Evolutionary conservation across 805 yeast species (phyloP).

Genomic region (Yarrowia yakushimensis): DNA sequence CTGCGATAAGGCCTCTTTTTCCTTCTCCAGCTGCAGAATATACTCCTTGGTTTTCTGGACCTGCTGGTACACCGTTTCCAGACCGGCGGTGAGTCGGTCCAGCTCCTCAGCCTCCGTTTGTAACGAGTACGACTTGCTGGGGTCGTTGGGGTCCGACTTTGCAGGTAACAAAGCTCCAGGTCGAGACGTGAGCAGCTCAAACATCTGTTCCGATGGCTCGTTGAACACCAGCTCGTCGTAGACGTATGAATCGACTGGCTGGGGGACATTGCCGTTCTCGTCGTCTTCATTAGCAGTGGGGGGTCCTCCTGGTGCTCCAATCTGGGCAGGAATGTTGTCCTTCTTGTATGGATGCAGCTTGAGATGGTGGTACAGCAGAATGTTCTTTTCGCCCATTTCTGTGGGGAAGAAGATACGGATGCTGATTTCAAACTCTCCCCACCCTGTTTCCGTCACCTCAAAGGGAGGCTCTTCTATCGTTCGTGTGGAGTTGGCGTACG

Average conservation of each 20-base stretch:
- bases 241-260: conserved; percentile 54
- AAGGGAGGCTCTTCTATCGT: conserved; percentile 87
- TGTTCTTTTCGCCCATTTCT: conserved; percentile 84
- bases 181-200: conserved; percentile 61
- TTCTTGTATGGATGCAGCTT: conserved; percentile 80
- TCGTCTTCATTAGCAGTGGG: not conserved
- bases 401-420: conserved; percentile 80
- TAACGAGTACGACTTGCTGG: conserved; percentile 36
- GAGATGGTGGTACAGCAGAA: conserved; percentile 81
- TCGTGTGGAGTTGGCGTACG: conserved; percentile 83
- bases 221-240: conserved; percentile 92
- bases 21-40: conserved; percentile 38
- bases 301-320: conserved; percentile 22
- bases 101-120: conserved; percentile 65
- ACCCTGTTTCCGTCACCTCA: conserved; percentile 94
- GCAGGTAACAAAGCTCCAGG: conserved; percentile 41
- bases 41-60: conserved; percentile 44
- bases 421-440: conserved; percentile 98
- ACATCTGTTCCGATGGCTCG: conserved; percentile 90
- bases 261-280: conserved; percentile 30
- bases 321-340: conserved; percentile 14
- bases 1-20: conserved; percentile 29
- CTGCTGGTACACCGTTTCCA: conserved; percentile 45
- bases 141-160: conserved; percentile 35
- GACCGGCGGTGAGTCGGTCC: conserved; percentile 50